Base-by-base conservation (phyloP, 1,284 basidiomycete genomes). In the Kwoniella shivajii region DNA sequence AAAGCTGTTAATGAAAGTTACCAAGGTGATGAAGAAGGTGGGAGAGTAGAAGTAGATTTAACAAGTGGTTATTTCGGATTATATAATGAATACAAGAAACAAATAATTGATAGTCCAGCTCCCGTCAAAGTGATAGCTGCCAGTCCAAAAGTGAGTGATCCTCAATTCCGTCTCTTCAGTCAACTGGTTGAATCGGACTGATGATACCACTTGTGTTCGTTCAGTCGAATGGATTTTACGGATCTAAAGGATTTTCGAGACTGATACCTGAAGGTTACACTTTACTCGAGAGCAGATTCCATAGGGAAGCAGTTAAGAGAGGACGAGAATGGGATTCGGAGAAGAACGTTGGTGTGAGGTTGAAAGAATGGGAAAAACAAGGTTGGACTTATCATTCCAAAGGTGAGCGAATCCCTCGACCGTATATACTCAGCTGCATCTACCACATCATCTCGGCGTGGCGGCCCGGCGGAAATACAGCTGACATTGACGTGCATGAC, bases 301-400 rank as follows among this genome's bases (percentile, higher is more conserved):
- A 92, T 86, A 77, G 76, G 33, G 85, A 86, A 24, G 85, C 89
- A 30, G 76, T 78, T 44, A 73, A 70, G 45, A 81, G 83, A 22
- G 83, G 82, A 26, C 77, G 84, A 57, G 73, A 77, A 13, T 85
- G 85, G 83, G 63, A 75, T 53, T 64, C 66, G 34, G 59, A 60
- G 50, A 45, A 51, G 31, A 57, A 77, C 13, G 72, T 78, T 18
- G 84, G 85, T 0, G 83, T 98, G 20, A 81, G 86, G 58, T 80
- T 99, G 56, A 83, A 82, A 57, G 93, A 98, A 76, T 98, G 95
- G 95, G 84, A 86, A 69, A 85, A 84, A 62, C 78, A 83, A n/a
- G 91, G 88, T 0, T 99, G 96, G 96, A 99, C 95, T 0, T 99
- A 99, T 79, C 95, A 99, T 71, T 90, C 93, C 30, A 99, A 98